Evolutionary conservation across 805 yeast genomes (phyloP), one percentile per base, ranked within the genome.

Genomic region (Kodamaea sagamina): DNA sequence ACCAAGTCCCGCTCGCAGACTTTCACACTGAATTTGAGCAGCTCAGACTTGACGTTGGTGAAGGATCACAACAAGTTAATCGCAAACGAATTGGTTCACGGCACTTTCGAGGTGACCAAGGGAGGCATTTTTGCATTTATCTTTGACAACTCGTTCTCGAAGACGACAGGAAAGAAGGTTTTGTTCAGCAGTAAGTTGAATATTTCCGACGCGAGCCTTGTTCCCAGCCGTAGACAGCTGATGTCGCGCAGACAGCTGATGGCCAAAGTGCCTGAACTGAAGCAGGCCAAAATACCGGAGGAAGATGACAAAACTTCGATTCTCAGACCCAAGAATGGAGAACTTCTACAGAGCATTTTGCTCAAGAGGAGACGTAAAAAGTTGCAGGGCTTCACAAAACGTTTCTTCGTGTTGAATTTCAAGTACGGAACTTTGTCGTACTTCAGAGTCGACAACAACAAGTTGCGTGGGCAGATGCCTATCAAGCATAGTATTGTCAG

Each of bases 391-490:
- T 93, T 84, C 56, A 84, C 86, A 31, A 85, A 86, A 57, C 71
- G 99, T 40, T 89, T 82, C 61, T 93, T 93, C 59, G 77, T 86
- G 1, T 76, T 93, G 46, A 95, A 90, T 61, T 79, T 82, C 67
- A 82, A 82, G 59, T 82, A 85, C 52, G 93, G 95, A 17, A 81
- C 92, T 1, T 72, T 93, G 36, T 86, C 89, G 32, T 93, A 93
- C 62, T 88, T 85, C 59, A 82, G 85, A 61, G 82, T 79, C 35
- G 79, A 81, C 37, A 81, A 88, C 32, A 78, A 82, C 53, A 81
- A 82, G 51, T 74, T 88, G 37, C 75, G 98, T 44, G 99, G 99
- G 44, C 89, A 88, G 56, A 89, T 93, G 88, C 95, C 92, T 27
- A 80, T 93, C 38, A 80, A 78, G 41, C 75, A 85, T 37, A 82